Evolutionary conservation across 345 rosid species (phyloP), one percentile per base, ranked within the genome.

Genomic region (Citrus australasica): DNA sequence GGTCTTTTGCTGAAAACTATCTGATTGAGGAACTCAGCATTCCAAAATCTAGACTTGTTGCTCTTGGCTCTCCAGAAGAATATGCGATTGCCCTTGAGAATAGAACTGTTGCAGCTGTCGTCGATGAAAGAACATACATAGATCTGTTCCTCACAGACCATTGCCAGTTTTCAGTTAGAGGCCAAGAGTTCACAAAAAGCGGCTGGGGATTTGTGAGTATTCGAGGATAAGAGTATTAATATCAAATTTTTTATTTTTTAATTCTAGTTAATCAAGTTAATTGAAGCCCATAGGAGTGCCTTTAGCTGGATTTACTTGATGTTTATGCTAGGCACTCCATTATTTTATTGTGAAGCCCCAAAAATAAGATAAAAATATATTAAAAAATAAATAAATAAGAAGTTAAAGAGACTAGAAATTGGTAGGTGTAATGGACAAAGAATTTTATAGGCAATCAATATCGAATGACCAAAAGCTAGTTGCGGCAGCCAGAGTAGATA

Each of bases 191-290:
- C 84, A 93, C 98, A 60, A 92, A 87, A 80, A 82, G 91, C 16
- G 95, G 93, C 25, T 92, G 98, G 98, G 98, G 98, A 68, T 95
- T 93, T 85, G 98, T 95, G 64, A 95, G 98, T 92, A 83, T 77
- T 83, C 67, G 42, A 65, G 38, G 33, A 71, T 76, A 28, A 33
- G 17, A 28, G 62, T 21, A 37, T 3, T 60, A 17, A 40, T 62
- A 66, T 62, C 42, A 69, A 32, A 2, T 64, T 22, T 22, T 46
- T 74, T n/a, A 28, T 80, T 40, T 33, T 14, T 73, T 2, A 66
- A 25, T 56, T 30, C 33, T 66, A 63, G 10, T 27, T 33, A 28
- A 32, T 76, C 32, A 25, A 55, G 21, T 70, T 60, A 67, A 61
- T 8, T 25, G 24, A 46, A 64, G 22, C 16, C 70, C 22, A 19